A percentile compares a stretch with the other conserved stretches of the same genome.
These are phyloP conservation scores for Sechiopsis laciniata DNA, from an alignment of 306 rosid species.

Conservation along the genomic window DNA sequence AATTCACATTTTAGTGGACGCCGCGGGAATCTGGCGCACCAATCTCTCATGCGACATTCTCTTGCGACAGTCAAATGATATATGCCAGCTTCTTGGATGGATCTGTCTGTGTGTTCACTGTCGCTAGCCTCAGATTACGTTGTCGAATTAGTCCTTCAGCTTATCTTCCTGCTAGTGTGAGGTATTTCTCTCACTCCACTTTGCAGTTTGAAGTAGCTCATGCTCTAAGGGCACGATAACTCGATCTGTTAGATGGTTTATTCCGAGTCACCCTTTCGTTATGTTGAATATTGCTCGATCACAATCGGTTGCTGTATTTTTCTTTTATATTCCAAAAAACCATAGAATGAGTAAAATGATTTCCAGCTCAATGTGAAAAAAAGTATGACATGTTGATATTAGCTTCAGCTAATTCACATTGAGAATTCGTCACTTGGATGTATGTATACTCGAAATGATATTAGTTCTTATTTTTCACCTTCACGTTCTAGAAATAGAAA, in stretches of 20 bases:
- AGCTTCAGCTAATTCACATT: too few relatives aligned
- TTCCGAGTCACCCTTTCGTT: not conserved
- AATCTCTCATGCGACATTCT: slow-evolving; percentile 91
- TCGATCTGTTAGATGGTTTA: not conserved
- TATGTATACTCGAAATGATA: not conserved
- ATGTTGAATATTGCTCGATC: not conserved
- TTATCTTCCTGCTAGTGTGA: slow-evolving; percentile 70
- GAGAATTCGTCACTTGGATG: too few relatives aligned
- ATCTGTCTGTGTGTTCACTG: slow-evolving; percentile 62
- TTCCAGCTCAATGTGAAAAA: too few relatives aligned
- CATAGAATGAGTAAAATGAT: too few relatives aligned
- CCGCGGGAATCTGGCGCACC: slow-evolving; percentile 77
- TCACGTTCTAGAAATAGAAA: not conserved
- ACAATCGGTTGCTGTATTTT: too few relatives aligned
- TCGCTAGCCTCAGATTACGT: slow-evolving; percentile 69
- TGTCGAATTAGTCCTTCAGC: slow-evolving; percentile 82
- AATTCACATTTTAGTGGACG: slow-evolving; percentile 52
- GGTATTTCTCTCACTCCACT: slow-evolving; percentile 37
- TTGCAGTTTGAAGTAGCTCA: not conserved
- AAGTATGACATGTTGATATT: too few relatives aligned
- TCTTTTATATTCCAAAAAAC: too few relatives aligned
- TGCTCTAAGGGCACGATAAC: not conserved
- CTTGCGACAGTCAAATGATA: slow-evolving; percentile 90
- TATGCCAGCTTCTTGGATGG: slow-evolving; percentile 91
- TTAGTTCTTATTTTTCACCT: not conserved